Evolutionary conservation across 495 filamentous ascomycete genomes (phyloP).

Genomic region (Penicillium paxilli): DNA sequence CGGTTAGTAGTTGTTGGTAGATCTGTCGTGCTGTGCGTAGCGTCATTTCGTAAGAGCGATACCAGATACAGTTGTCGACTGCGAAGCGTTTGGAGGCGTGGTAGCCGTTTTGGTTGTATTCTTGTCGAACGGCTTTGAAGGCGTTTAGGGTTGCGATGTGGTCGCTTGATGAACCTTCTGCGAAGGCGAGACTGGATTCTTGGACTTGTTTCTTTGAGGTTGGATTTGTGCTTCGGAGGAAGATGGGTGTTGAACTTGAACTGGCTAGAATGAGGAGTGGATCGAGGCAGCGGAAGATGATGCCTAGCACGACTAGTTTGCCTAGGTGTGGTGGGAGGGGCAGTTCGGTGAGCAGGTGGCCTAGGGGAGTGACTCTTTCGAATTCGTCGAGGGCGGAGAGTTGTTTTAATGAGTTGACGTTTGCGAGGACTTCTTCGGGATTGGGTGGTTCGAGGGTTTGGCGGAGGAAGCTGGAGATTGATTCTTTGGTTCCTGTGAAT

Average conservation of each 20-base stretch:
- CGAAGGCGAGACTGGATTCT: slow-evolving; percentile 36
- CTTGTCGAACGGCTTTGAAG: slow-evolving; percentile 45
- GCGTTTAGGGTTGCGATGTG: slow-evolving; percentile 55
- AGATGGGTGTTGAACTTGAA: slow-evolving; percentile 34
- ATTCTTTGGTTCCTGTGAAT: background rate
- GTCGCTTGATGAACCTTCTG: slow-evolving; percentile 45
- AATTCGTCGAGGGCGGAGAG: slow-evolving; percentile 50
- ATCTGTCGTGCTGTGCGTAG: slow-evolving; percentile 5
- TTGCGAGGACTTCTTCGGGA: slow-evolving; percentile 37
- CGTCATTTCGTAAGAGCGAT: background rate
- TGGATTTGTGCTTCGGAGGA: slow-evolving; percentile 32
- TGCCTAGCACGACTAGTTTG: slow-evolving; percentile 59
- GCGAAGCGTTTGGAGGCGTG: too few relatives aligned
- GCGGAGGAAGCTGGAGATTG: slow-evolving; percentile 47
- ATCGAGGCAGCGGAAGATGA: slow-evolving; percentile 62
- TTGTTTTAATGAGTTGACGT: slow-evolving; percentile 44
- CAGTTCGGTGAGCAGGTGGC: slow-evolving; percentile 46
- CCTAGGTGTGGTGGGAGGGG: slow-evolving; percentile 52
- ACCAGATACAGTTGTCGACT: too few relatives aligned
- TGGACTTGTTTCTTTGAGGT: slow-evolving; percentile 28
- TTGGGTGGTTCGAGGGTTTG: slow-evolving; percentile 55
- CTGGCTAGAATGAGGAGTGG: slow-evolving; percentile 57
- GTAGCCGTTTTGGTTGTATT: too few relatives aligned
- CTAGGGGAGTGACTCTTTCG: slow-evolving; percentile 54
- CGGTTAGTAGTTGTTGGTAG: background rate